A percentile compares a stretch with the other conserved stretches of the same genome.
Conservation (phyloP, 2,329 filamentous ascomycete species). For the Chrysoporthe austroafricana region DNA sequence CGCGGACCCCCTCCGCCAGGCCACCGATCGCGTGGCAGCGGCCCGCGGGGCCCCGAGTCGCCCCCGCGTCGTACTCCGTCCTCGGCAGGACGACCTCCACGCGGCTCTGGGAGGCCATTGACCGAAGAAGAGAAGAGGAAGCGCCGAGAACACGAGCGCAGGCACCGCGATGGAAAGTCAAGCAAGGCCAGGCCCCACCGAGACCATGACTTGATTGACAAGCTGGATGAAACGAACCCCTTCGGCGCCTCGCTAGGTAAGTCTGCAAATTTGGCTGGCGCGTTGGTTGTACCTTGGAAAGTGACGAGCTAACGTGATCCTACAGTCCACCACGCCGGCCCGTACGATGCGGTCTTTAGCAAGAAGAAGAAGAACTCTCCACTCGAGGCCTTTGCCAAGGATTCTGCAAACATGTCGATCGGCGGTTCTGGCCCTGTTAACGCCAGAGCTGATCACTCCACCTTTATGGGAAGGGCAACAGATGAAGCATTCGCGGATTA, state of each 20-base stretch:
- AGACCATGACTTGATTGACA: conserved; percentile 88
- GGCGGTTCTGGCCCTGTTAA: conserved; percentile 88
- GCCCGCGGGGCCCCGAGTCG: conserved; percentile 38
- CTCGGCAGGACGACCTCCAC: conserved; percentile 65
- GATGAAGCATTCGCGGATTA: conserved; percentile 90
- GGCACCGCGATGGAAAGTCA: conserved; percentile 52
- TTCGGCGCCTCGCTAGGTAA: conserved; percentile 82
- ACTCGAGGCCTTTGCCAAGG: conserved; percentile 94
- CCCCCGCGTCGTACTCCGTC: conserved; percentile 38
- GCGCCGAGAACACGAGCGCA: conserved; percentile 55
- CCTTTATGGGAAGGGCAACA: conserved; percentile 79
- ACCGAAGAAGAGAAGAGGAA: conserved; percentile 63
- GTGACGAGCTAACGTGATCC: conserved; percentile 8
- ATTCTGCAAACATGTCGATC: conserved; percentile 88
- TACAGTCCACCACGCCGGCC: conserved; percentile 92
- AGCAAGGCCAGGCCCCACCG: conserved; percentile 52
- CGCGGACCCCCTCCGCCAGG: conserved; percentile 45
- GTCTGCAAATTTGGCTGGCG: conserved; percentile 41
- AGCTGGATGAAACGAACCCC: conserved; percentile 93
- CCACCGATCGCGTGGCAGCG: conserved; percentile 56
- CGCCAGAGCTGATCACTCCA: conserved; percentile 77
- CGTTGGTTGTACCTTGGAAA: conserved; percentile 2
- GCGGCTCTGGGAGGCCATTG: conserved; percentile 59
- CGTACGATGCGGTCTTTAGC: conserved; percentile 93
- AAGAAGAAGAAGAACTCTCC: conserved; percentile 85